A percentile compares a stretch with the other conserved stretches of the same genome.
phyloP scores from a whole-genome alignment of 2,329 filamentous ascomycete species.

The Pseudogymnoascus sp. region DNA sequence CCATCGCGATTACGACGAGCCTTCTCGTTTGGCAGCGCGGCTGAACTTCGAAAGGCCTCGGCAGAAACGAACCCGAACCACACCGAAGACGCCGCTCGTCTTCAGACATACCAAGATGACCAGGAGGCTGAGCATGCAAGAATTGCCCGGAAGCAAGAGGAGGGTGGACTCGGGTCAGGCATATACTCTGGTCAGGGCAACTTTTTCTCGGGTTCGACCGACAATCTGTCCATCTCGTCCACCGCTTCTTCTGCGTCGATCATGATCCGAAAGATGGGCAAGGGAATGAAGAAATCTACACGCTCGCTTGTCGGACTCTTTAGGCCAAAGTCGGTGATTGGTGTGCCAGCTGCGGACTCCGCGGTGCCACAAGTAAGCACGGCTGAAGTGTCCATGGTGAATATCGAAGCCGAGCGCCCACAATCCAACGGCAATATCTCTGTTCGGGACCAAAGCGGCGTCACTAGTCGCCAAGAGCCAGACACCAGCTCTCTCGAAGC shows the following conservation, averaged over 20 bases:
- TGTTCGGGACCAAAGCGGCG: slow-evolving; percentile 60
- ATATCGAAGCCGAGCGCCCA: slow-evolving; percentile 85
- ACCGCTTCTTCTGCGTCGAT: slow-evolving; percentile 84
- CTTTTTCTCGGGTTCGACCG: slow-evolving; percentile 82
- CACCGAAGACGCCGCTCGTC: slow-evolving; percentile 41
- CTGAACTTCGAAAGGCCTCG: slow-evolving; percentile 72
- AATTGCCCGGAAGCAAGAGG: slow-evolving; percentile 89
- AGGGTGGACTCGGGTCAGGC: slow-evolving; percentile 78
- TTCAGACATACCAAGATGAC: slow-evolving; percentile 54
- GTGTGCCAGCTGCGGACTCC: slow-evolving; percentile 62
- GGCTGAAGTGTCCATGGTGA: slow-evolving; percentile 90
- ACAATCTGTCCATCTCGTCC: slow-evolving; percentile 87
- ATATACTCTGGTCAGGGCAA: slow-evolving; percentile 85
- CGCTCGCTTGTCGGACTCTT: slow-evolving; percentile 90
- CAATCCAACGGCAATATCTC: slow-evolving; percentile 65
- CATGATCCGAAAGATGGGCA: slow-evolving; percentile 98
- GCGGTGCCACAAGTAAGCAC: slow-evolving; percentile 58
- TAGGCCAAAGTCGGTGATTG: slow-evolving; percentile 84
- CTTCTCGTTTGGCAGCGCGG: slow-evolving; percentile 93
- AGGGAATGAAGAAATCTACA: slow-evolving; percentile 91
- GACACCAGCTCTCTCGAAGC: slow-evolving; percentile 73
- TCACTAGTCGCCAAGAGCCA: slow-evolving; percentile 73
- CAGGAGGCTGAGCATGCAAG: slow-evolving; percentile 81
- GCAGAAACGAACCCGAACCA: slow-evolving; percentile 47
- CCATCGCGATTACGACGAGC: slow-evolving; percentile 77